Evolutionary conservation across 352 stramenopile species (phyloP), one percentile per base, ranked within the genome.

Genomic region (Globisporangium carolinianum): DNA sequence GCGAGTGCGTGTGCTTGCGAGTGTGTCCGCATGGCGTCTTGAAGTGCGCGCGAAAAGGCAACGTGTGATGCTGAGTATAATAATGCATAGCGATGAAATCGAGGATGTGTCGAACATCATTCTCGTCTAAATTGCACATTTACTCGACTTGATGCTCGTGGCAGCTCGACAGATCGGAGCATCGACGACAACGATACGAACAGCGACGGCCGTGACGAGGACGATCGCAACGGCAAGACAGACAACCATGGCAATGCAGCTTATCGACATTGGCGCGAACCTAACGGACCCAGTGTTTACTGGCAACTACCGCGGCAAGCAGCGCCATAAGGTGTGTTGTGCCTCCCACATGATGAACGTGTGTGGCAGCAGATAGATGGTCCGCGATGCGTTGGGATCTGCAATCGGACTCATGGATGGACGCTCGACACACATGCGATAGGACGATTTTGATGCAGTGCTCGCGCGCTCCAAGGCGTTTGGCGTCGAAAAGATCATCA

Each of bases 261-360:
- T 97, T 69, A 88, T 98, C 49, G 93, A 98, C 69, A 97, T 98
- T 69, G 95, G 94, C 58, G 91, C 90, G 50, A 98, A 98, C 70
- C 70, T 98, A 15, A 79, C 96, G 38, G 94, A 98, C 63, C 71
- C 84, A 14, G 86, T 96, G 60, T 98, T 96, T 64, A 71, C 75
- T 36, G 94, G 96, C 0, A 72, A 71, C 12, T 98, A 98, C 65
- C 76, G 87, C 35, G 86, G 91, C 62, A 88, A 96, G 69, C 62
- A 85, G 58, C 86, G 86, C 53, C 96, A 98, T 62, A 68, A 93
- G 59, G 73, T 95, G 45, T 42, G 14, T 24, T 32, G 24, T 32
- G 24, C 24, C 24, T 32, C 24, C 24, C 24, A 32, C 24, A 32
- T 32, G 24, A 32, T 2, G 24, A 32, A 32, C 24, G 24, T 3